Percentiles rank a stretch among this genome's conserved stretches.
These are phyloP conservation scores for Fusarium temperatum DNA, from an alignment of 2,329 filamentous ascomycete genomes.

Conservation along the genomic window DNA sequence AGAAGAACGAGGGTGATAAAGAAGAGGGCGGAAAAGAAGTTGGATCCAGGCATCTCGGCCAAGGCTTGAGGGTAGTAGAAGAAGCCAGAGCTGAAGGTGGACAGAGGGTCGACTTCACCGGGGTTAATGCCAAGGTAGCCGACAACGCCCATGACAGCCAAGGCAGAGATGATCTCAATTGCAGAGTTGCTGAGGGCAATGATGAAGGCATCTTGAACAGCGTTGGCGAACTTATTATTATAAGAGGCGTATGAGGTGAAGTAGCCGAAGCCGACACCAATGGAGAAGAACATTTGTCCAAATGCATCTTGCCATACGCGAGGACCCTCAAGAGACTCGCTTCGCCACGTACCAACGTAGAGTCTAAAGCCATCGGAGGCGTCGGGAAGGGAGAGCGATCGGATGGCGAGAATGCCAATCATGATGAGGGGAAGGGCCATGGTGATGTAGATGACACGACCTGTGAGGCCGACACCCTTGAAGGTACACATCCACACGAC, in stretches of 20 bases:
- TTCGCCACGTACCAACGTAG: constrained; percentile 50
- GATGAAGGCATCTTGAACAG: constrained; percentile 62
- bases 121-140: constrained; percentile 51
- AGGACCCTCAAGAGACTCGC: constrained; percentile 49
- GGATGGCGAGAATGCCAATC: constrained; percentile 61
- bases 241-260: constrained; percentile 66
- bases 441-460: constrained; percentile 64
- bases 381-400: constrained; percentile 60
- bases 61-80: constrained; percentile 62
- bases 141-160: constrained; percentile 60
- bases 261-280: constrained; percentile 63
- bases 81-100: constrained; percentile 63
- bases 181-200: constrained; percentile 62
- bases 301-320: constrained; percentile 61
- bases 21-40: constrained; percentile 63
- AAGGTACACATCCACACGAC: constrained; percentile 66
- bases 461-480: constrained; percentile 63
- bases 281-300: constrained; percentile 54
- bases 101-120: constrained; percentile 45
- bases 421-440: constrained; percentile 65
- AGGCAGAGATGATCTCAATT: constrained; percentile 57
- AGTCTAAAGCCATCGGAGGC: constrained; percentile 59
- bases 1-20: constrained; percentile 64
- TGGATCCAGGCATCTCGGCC: constrained; percentile 62
- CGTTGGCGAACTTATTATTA: constrained; percentile 61